These are phyloP conservation scores for Shiraia sp. DNA, from an alignment of 2,329 filamentous ascomycete genomes.

Conservation along the genomic window DNA sequence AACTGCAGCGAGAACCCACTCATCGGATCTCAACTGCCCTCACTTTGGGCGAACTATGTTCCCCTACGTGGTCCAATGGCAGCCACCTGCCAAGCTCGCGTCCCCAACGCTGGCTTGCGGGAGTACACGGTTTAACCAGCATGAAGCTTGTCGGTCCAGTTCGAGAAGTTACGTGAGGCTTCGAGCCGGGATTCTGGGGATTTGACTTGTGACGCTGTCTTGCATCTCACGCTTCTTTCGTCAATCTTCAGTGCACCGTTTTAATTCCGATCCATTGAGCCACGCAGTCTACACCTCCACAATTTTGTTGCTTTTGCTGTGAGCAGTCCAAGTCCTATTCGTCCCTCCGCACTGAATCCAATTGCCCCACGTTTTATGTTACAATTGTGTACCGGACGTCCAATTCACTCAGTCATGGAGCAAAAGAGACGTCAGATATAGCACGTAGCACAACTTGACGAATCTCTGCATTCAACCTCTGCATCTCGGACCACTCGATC, in stretches of 20 bases:
- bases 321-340: constrained; percentile 35
- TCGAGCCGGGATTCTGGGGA: constrained; percentile 24
- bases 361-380: constrained; percentile 42
- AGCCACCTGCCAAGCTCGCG: constrained; percentile 28
- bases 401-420: constrained; percentile 39
- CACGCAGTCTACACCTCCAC: constrained; percentile 33
- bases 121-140: constrained; percentile 32
- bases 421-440: constrained; percentile 31
- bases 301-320: constrained; percentile 28
- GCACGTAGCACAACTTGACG: constrained; percentile 36
- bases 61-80: constrained; percentile 44
- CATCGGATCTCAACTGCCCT: constrained; percentile 32
- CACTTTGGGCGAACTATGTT: constrained; percentile 30
- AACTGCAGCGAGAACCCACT: constrained; percentile 28
- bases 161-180: constrained; percentile 29
- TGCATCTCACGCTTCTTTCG: constrained; percentile 27
- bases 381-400: constrained; percentile 34
- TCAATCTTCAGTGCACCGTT: constrained; percentile 27
- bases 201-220: constrained; percentile 39
- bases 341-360: constrained; percentile 38
- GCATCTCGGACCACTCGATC: constrained; percentile 20
- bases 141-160: constrained; percentile 37
- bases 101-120: constrained; percentile 28
- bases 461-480: constrained; percentile 11
- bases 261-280: constrained; percentile 30